phyloP scores from a whole-genome alignment of 176 grass and related monocot species.

The Hyparrhenia diplandra region DNA sequence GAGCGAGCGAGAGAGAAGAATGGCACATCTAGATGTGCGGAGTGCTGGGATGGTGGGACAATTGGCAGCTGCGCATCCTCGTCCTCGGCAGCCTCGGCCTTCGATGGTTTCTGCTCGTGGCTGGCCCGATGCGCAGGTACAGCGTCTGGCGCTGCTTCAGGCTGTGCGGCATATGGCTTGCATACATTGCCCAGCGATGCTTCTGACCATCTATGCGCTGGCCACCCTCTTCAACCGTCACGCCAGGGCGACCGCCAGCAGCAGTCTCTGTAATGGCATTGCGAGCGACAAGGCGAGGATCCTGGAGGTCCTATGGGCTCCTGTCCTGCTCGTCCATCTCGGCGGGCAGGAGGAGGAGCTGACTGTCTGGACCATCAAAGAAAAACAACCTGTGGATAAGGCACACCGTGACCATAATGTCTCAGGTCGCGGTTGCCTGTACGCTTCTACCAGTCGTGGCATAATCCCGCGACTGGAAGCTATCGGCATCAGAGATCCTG shows the following conservation, averaged over 20 bases:
- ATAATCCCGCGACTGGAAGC: not conserved
- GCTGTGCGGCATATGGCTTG: not conserved
- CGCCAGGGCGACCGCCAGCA: not conserved
- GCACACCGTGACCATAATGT: not conserved
- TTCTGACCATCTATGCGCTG: constrained; percentile 7
- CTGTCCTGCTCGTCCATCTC: not conserved
- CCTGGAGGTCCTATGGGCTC: constrained; percentile 20
- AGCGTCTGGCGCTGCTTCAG: not conserved
- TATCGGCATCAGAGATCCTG: not conserved
- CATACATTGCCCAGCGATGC: not conserved
- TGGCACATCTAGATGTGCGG: too few relatives aligned
- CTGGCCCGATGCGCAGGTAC: not conserved
- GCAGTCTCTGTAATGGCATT: too few relatives aligned
- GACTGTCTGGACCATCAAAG: not conserved
- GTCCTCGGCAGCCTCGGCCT: not conserved
- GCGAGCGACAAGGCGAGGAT: not conserved
- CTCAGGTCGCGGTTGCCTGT: constrained; percentile 11
- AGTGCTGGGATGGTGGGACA: not conserved
- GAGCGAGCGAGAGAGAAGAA: too few relatives aligned
- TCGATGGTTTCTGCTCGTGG: not conserved
- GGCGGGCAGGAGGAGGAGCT: not conserved
- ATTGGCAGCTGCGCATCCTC: too few relatives aligned
- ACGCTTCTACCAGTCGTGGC: constrained; percentile 26
- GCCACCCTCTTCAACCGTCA: constrained; percentile 34
- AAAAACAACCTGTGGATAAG: constrained; percentile 24